Evolutionary conservation across 169 alveolate species (phyloP).

Genomic region (Eimeria falciformis): DNA sequence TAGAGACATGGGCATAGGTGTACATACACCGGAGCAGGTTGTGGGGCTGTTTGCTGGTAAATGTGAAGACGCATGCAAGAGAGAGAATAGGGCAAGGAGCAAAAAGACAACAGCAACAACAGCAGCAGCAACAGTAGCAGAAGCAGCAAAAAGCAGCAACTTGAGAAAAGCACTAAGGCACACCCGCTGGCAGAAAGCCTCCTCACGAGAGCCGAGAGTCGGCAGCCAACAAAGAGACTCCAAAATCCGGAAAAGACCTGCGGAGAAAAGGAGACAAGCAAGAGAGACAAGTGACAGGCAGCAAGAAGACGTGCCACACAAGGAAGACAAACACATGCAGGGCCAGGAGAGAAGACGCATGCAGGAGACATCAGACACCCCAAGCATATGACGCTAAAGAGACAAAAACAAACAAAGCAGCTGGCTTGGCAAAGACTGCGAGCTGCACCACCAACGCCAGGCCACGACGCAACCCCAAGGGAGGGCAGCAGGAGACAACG

Average conservation of each 20-base stretch:
- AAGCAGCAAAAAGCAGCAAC: background rate
- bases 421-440: too few relatives aligned
- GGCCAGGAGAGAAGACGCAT: background rate
- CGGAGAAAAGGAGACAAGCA: background rate
- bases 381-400: background rate
- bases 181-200: constrained; percentile 5
- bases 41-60: background rate
- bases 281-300: too few relatives aligned
- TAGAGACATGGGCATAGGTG: background rate
- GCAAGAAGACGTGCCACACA: too few relatives aligned
- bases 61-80: background rate
- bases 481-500: too few relatives aligned
- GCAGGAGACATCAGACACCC: background rate
- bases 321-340: too few relatives aligned
- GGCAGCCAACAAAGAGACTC: constrained; percentile 29
- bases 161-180: background rate
- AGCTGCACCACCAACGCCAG: too few relatives aligned
- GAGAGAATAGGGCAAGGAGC: background rate
- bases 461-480: too few relatives aligned
- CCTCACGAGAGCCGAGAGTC: background rate
- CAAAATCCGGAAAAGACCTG: background rate
- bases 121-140: background rate
- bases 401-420: too few relatives aligned
- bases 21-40: background rate
- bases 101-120: background rate